Conservation (phyloP, 345 rosid genomes). For the Odontarrhena argentea region DNA sequence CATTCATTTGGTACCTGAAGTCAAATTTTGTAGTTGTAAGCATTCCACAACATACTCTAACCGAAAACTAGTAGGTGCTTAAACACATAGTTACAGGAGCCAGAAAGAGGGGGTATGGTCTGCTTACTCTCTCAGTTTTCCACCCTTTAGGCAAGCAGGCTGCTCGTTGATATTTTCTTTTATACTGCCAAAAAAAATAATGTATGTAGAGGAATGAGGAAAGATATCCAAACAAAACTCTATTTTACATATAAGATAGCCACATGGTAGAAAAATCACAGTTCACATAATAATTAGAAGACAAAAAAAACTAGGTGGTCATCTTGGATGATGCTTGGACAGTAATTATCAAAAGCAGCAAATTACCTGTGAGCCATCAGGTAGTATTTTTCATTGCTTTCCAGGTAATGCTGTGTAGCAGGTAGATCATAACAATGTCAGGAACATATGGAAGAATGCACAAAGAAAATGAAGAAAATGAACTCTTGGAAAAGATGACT, state of each 20-base stretch:
- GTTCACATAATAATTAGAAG: background rate
- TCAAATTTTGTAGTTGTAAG: conserved; percentile 30
- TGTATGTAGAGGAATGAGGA: conserved; percentile 1
- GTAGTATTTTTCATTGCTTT: conserved; percentile 95
- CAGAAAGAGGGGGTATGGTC: conserved; percentile 11
- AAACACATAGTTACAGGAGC: background rate
- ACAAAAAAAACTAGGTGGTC: background rate
- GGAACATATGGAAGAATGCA: conserved; percentile 6
- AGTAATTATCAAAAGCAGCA: background rate
- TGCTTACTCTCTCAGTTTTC: conserved; percentile 92
- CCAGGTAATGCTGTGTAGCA: conserved; percentile 79
- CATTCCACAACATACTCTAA: conserved; percentile 18
- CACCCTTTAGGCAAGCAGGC: conserved; percentile 70
- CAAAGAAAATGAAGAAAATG: background rate
- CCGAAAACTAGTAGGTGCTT: background rate
- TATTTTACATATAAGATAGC: conserved; percentile 9
- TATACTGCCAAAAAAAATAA: conserved; percentile 56
- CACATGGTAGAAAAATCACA: background rate
- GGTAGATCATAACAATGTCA: conserved; percentile 22
- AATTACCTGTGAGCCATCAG: conserved; percentile 94
- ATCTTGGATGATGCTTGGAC: conserved; percentile 5
- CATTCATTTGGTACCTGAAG: conserved; percentile 91
- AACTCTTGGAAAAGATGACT: conserved; percentile 27
- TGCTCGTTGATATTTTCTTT: conserved; percentile 86
- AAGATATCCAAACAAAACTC: conserved; percentile 2